Evolutionary conservation across 441 rosid species (phyloP).

Genomic region (Eruca vesicaria): DNA sequence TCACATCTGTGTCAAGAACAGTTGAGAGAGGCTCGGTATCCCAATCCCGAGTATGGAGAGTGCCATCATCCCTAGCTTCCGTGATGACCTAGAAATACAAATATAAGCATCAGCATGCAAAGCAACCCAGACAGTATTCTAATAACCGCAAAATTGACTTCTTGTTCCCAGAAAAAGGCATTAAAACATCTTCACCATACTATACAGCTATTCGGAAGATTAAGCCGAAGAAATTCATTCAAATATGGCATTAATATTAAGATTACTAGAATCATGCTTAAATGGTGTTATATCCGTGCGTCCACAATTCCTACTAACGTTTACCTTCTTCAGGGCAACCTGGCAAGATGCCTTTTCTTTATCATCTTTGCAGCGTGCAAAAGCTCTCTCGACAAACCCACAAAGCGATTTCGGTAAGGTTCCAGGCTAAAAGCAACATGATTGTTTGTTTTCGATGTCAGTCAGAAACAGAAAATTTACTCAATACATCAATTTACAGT

Average conservation of each 20-base stretch:
- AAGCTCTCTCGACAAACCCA: constrained; percentile 86
- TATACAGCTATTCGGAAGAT: constrained; percentile 7
- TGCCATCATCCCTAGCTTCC: constrained; percentile 73
- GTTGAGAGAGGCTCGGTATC: constrained; percentile 88
- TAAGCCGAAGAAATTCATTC: constrained; percentile 26
- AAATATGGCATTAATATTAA: constrained; percentile 10
- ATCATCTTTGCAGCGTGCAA: constrained; percentile 80
- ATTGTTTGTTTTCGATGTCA: constrained; percentile 16
- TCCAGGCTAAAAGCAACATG: constrained; percentile 56
- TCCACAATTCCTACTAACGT: constrained; percentile 26
- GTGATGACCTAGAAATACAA: constrained; percentile 65
- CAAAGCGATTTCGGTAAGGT: constrained; percentile 72
- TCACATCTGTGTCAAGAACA: constrained; percentile 46
- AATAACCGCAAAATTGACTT: too few species aligned
- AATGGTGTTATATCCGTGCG: constrained; percentile 6
- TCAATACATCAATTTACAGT: not conserved
- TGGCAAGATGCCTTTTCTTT: constrained; percentile 66
- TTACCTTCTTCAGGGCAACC: constrained; percentile 77
- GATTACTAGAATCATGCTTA: constrained; percentile 15
- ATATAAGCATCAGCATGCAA: constrained; percentile 18
- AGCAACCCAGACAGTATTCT: too few species aligned
- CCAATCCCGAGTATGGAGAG: constrained; percentile 85
- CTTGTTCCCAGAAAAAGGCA: constrained; percentile 7
- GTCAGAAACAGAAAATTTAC: not conserved
- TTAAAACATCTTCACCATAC: constrained; percentile 8